Percentiles rank a stretch among this genome's conserved stretches.
These are phyloP conservation scores for Vachellia pachyceras DNA, from an alignment of 306 rosid species.

Conservation along the genomic window DNA sequence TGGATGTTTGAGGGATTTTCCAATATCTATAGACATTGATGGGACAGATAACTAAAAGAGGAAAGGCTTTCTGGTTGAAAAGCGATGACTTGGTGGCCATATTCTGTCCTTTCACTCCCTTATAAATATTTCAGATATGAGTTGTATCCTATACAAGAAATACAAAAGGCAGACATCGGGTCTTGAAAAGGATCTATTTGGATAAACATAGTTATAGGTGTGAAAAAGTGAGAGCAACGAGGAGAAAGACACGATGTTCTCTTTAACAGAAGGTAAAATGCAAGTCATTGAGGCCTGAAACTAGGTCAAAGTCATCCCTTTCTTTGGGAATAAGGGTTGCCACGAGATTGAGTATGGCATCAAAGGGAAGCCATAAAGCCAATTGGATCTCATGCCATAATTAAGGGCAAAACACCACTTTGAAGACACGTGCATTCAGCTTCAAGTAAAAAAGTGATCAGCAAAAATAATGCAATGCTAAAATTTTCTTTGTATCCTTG, in stretches of 20 bases:
- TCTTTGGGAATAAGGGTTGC: too few relatives aligned
- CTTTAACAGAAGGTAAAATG: too few relatives aligned
- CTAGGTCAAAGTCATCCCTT: background rate
- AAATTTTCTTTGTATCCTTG: background rate
- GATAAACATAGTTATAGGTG: background rate
- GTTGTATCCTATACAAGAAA: background rate
- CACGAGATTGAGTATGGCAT: too few relatives aligned
- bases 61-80: background rate
- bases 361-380: background rate
- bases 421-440: background rate
- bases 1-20: constrained; percentile 17
- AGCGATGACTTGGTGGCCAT: background rate
- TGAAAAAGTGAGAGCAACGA: background rate
- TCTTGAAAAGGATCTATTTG: background rate
- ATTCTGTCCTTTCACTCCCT: background rate
- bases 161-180: background rate
- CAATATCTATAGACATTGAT: background rate
- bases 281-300: background rate
- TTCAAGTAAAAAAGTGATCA: background rate
- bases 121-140: background rate
- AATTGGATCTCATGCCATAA: background rate
- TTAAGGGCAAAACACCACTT: background rate
- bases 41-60: background rate
- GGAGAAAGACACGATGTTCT: too few relatives aligned
- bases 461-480: background rate